Evolutionary conservation across 2,329 filamentous ascomycete genomes (phyloP).

Genomic region (Neonectria ditissima): DNA sequence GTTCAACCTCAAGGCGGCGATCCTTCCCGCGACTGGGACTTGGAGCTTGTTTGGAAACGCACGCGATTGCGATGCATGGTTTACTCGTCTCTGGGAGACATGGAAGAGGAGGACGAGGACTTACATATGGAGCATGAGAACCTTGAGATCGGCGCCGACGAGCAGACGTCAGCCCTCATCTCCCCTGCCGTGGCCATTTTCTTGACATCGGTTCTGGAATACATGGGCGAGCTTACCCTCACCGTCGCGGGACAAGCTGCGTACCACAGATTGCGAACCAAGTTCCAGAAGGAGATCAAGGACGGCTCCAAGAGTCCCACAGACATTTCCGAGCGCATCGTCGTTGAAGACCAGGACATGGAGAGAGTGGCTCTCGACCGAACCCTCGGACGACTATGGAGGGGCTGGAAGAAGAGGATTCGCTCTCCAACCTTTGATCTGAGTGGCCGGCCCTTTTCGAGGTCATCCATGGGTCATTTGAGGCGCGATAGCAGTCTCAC

Average conservation of each 20-base stretch:
- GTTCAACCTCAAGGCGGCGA: slow-evolving; percentile 65
- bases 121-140: slow-evolving; percentile 85
- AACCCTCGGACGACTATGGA: slow-evolving; percentile 89
- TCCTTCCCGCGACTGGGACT: slow-evolving; percentile 76
- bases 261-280: slow-evolving; percentile 72
- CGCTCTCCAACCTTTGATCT: slow-evolving; percentile 66
- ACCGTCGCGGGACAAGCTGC: slow-evolving; percentile 89
- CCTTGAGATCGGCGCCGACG: slow-evolving; percentile 68
- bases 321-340: slow-evolving; percentile 71
- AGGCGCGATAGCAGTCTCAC: slow-evolving; percentile 52
- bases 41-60: slow-evolving; percentile 95
- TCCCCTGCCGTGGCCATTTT: slow-evolving; percentile 96
- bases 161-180: slow-evolving; percentile 74
- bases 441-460: slow-evolving; percentile 62
- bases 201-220: slow-evolving; percentile 92
- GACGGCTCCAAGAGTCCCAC: slow-evolving; percentile 60
- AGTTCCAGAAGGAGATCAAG: slow-evolving; percentile 69
- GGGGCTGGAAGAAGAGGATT: slow-evolving; percentile 91
- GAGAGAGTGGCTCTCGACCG: slow-evolving; percentile 92
- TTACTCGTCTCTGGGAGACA: slow-evolving; percentile 93
- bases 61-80: slow-evolving; percentile 97
- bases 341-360: slow-evolving; percentile 93
- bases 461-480: slow-evolving; percentile 53
- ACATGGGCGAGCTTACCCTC: slow-evolving; percentile 90
- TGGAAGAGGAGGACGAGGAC: slow-evolving; percentile 98